Base-by-base conservation (phyloP, 345 rosid species). In the Firmiana major region DNA sequence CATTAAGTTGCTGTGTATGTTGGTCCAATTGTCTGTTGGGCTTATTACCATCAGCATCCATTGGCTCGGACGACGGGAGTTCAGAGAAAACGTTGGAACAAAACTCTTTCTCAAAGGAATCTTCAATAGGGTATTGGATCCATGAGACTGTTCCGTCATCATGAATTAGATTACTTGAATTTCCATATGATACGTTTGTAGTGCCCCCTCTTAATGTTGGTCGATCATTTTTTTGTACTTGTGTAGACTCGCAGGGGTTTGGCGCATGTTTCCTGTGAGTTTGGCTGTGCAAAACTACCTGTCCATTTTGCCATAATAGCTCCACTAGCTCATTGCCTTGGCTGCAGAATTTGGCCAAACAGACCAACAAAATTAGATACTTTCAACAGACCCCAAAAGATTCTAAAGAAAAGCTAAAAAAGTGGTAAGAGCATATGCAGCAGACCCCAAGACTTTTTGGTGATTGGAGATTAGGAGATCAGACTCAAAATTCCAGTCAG, bases 281-380 rank as follows among this genome's bases (percentile, higher is more conserved):
- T 80, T 90, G 97, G 84, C 88, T 89, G 49, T 84, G 84, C 74
- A 88, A 60, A 79, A 92, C 91, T 17, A 92, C 89, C 71, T 87
- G 86, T 59, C 94, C 97, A 77, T 89, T 87, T 79, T 78, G 79
- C 94, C 94, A 92, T 77, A 89, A 28, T 62, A 92, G 83, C 87
- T 92, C 97, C 69, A 86, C 90, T 43, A 92, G 82, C 78, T 90
- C 93, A 79, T 82, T 78, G 46, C 86, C 84, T 72, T 83, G 80
- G 75, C 97, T 92, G 87, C 53, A 76, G 59, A 76, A 45, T 65
- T 43, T 70, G 38, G 7, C 71, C 49, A 49, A 82, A 45, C 58
- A 34, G 5, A 36, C 5, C 6, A 36, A 36, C 15, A 5, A 28
- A 81, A 21, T 31, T 31, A 31, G 34, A 31, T 31, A 55, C 36